A percentile compares a stretch with the other conserved stretches of the same genome.
These are phyloP conservation scores for Pilasporangium apinafurcum DNA, from an alignment of 352 stramenopile species.

Conservation along the genomic window DNA sequence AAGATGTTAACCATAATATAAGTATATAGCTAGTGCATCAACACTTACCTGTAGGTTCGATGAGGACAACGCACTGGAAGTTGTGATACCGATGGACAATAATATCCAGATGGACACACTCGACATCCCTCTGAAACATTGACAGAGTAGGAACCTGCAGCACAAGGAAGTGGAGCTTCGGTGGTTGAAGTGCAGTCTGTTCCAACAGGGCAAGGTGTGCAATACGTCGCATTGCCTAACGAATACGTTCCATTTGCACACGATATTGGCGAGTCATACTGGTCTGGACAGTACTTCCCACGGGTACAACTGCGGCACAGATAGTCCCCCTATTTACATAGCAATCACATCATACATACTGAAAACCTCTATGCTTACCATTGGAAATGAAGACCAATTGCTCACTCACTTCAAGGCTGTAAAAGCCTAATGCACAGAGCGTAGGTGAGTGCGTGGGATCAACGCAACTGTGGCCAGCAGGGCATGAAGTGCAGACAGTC, in stretches of 20 bases:
- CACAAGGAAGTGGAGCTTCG: constrained; percentile 13
- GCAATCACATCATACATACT: not conserved
- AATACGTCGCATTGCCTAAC: constrained; percentile 19
- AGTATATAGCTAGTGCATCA: no score
- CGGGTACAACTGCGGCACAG: constrained; percentile 28
- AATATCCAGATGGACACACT: constrained; percentile 25
- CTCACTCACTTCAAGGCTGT: constrained; percentile 25
- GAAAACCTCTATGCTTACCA: not conserved
- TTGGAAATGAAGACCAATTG: not conserved
- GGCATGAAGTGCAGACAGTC: constrained; percentile 23
- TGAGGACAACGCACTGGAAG: constrained; percentile 20
- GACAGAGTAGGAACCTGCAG: constrained; percentile 19
- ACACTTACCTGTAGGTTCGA: constrained; percentile 36
- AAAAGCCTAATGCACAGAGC: constrained; percentile 39
- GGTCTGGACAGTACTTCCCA: constrained; percentile 26
- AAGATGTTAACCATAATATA: not conserved
- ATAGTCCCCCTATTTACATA: constrained; percentile 15
- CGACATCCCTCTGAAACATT: constrained; percentile 13
- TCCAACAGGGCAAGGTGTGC: constrained; percentile 38
- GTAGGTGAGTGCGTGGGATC: constrained; percentile 22
- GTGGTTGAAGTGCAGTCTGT: constrained; percentile 28
- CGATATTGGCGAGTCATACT: constrained; percentile 4
- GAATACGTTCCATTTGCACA: constrained; percentile 41
- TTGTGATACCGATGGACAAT: constrained; percentile 18
- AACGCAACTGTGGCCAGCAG: constrained; percentile 51